A percentile compares a stretch with the other conserved stretches of the same genome.
These are phyloP conservation scores for Penicillium freii DNA, from an alignment of 2,329 filamentous ascomycete species.

Conservation along the genomic window DNA sequence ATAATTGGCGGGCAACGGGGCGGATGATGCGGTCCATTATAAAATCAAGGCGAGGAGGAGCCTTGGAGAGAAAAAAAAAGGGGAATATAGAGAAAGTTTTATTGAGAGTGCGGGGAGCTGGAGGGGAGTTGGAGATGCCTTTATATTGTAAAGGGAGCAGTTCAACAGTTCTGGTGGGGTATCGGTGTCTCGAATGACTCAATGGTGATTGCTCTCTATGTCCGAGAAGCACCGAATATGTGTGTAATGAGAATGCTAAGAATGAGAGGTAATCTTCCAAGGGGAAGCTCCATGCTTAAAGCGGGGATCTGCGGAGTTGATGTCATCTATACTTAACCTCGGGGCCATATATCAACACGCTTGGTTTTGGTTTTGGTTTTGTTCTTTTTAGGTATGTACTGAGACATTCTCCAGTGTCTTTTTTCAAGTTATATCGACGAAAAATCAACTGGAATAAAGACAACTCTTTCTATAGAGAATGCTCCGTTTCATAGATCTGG, in stretches of 20 bases:
- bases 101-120: conserved; percentile 16
- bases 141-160: conserved; percentile 11
- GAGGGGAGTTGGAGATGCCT: conserved; percentile 15
- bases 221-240: conserved; percentile 26
- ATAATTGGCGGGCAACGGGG: conserved; percentile 38
- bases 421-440: neutral
- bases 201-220: conserved; percentile 24
- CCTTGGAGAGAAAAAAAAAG: neutral
- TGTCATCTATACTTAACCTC: conserved; percentile 10
- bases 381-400: neutral
- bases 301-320: conserved; percentile 15
- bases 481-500: conserved; percentile 1
- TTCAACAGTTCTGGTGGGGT: neutral
- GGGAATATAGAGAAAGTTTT: conserved; percentile 11
- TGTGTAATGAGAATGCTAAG: neutral
- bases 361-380: neutral
- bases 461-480: neutral
- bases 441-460: neutral
- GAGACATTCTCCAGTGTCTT: neutral
- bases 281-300: conserved; percentile 21
- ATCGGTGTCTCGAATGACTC: conserved; percentile 1
- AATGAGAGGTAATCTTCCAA: conserved; percentile 5
- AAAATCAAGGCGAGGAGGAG: neutral
- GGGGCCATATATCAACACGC: neutral
- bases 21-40: conserved; percentile 38